phyloP scores from a whole-genome alignment of 805 yeast species.

The Brettanomyces nanus region DNA sequence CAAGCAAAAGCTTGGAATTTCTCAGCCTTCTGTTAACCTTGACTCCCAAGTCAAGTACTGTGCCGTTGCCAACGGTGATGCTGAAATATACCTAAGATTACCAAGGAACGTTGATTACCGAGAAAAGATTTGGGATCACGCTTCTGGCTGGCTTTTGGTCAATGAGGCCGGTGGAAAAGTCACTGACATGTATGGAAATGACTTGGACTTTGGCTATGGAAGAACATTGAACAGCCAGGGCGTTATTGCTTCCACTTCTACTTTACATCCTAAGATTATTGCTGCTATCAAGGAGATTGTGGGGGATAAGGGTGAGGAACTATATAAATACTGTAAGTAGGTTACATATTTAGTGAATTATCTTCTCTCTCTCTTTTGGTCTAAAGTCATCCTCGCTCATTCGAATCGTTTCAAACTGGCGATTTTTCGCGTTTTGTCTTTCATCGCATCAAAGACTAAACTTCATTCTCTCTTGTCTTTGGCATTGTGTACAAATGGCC shows the following conservation, averaged over 20 bases:
- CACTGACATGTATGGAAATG: conserved; percentile 70
- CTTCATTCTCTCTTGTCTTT: too few relatives aligned
- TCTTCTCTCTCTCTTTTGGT: neutral
- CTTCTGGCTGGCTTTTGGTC: conserved; percentile 85
- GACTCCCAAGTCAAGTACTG: conserved; percentile 98
- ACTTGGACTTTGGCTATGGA: conserved; percentile 79
- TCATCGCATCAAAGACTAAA: too few relatives aligned
- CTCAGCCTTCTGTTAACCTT: conserved; percentile 55
- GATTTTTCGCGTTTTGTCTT: too few relatives aligned
- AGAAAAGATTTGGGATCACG: conserved; percentile 99
- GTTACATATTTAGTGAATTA: neutral
- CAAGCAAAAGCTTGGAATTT: conserved; percentile 55
- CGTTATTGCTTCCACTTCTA: conserved; percentile 71
- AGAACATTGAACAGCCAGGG: conserved; percentile 79
- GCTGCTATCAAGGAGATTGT: conserved; percentile 33
- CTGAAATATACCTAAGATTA: conserved; percentile 83
- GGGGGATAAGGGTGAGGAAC: conserved; percentile 26
- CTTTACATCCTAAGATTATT: conserved; percentile 42
- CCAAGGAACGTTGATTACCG: conserved; percentile 71
- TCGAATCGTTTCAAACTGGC: too few relatives aligned
- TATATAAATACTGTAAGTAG: conserved; percentile 17
- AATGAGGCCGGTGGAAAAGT: conserved; percentile 89
- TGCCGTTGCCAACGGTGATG: conserved; percentile 81
- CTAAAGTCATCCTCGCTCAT: too few relatives aligned
- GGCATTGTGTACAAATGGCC: too few relatives aligned